Evolutionary conservation across 2,329 filamentous ascomycete species (phyloP), one percentile per base, ranked within the genome.

Genomic region (Zelopaecilomyces penicillatus): DNA sequence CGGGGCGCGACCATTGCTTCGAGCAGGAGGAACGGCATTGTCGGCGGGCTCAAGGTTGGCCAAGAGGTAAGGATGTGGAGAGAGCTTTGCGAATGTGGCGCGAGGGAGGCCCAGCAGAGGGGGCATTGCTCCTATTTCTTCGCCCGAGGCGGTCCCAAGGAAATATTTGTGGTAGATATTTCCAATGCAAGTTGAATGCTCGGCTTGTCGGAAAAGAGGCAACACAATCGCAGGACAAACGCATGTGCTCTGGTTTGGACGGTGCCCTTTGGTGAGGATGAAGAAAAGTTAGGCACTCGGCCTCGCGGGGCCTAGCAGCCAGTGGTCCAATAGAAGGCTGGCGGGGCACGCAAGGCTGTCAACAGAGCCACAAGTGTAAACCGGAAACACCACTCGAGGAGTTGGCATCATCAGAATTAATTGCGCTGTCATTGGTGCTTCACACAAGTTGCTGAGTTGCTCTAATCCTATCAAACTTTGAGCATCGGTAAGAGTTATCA

Each of bases 51-150:
- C 77, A 56, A 97, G 85, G 65, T 94, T 93, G 42, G 89, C 87
- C 60, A 94, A 84, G 50, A 97, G 82, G 68, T 87, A 96, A 6
- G 88, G 85, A 54, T 88, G 83, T 5, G 93, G 90, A 32, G 88
- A 88, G 60, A 96, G 82, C 59, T 90, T 90, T 47, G 89, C 87
- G 65, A 95, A 95, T 56, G 87, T 83, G 54, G 85, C 70, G 58
- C 85, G 69, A 37, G 74, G 67, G 44, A 78, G 65, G 43, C 71
- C 71, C 35, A 57, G 50, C 4, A 56, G 50, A 12, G 62, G 49
- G 9, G 65, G 56, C 64, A 65, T 63, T 30, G 19, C 19, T 19
- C 19, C 19, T 19, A 19, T 19, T 19, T 19, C 19, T 19, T 19
- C 19, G 19, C 19, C 19, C 19, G 19, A 19, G 19, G 19, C 19